These are phyloP conservation scores for Capronia coronata DNA, from an alignment of 2,329 filamentous ascomycete species.

Conservation along the genomic window DNA sequence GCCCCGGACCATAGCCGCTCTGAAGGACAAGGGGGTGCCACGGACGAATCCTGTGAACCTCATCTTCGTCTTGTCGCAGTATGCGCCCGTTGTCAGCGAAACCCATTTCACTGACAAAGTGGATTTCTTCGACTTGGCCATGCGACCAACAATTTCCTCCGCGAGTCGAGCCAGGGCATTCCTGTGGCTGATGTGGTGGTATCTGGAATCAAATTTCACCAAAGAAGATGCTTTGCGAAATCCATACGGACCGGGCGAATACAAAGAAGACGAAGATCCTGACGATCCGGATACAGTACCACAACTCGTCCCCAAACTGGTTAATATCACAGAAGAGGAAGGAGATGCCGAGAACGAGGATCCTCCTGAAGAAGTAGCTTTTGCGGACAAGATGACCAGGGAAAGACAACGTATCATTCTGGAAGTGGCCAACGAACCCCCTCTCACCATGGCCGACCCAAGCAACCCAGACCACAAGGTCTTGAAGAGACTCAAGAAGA, in stretches of 20 bases:
- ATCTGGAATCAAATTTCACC: conserved; percentile 81
- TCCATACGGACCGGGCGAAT: conserved; percentile 63
- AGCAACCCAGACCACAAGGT: conserved; percentile 35
- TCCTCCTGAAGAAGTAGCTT: conserved; percentile 43
- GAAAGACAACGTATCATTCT: conserved; percentile 46
- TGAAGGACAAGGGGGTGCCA: conserved; percentile 62
- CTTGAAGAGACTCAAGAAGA: conserved; percentile 42
- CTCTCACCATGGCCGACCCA: conserved; percentile 23
- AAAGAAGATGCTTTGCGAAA: conserved; percentile 82
- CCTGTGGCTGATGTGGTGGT: conserved; percentile 98
- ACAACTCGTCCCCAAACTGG: conserved; percentile 43
- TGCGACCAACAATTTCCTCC: conserved; percentile 79
- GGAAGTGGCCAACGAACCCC: conserved; percentile 34
- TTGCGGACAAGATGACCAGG: conserved; percentile 44
- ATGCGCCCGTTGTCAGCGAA: conserved; percentile 85
- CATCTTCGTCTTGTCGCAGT: conserved; percentile 88
- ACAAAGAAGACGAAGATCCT: conserved; percentile 25
- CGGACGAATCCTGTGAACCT: conserved; percentile 95
- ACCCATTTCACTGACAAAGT: conserved; percentile 76
- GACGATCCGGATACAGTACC: conserved; percentile 40
- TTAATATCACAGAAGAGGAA: conserved; percentile 44
- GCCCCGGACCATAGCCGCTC: conserved; percentile 73
- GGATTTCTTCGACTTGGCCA: conserved; percentile 95
- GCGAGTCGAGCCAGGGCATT: conserved; percentile 79
- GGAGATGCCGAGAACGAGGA: conserved; percentile 48